A percentile compares a stretch with the other conserved stretches of the same genome.
Conservation (phyloP, 192 early-diverging fungal genomes). For the Gamsiella multidivaricata region DNA sequence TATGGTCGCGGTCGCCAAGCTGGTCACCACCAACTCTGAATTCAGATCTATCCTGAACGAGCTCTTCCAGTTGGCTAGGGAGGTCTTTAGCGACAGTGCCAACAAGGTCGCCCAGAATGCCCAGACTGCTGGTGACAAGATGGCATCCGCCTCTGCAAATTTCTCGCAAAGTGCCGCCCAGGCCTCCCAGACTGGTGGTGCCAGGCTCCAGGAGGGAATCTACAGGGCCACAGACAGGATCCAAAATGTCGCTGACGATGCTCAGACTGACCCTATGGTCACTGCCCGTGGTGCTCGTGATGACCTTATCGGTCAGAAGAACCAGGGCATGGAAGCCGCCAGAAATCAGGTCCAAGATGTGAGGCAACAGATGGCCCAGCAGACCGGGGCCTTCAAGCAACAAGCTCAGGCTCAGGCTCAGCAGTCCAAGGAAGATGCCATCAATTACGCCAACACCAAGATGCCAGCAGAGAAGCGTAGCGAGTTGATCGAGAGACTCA, state of each 20-base stretch:
- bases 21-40: conserved; percentile 53
- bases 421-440: conserved; percentile 18
- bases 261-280: conserved; percentile 15
- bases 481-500: conserved; percentile 48
- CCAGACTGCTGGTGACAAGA: not conserved
- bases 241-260: not conserved
- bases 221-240: not conserved
- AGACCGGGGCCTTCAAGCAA: conserved; percentile 9
- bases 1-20: conserved; percentile 42
- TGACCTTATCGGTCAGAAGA: not conserved
- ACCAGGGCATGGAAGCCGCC: not conserved
- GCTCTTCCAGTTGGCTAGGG: conserved; percentile 44
- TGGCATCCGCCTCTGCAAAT: conserved; percentile 11
- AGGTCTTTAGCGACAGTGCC: conserved; percentile 43
- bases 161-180: not conserved
- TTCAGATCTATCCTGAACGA: conserved; percentile 50
- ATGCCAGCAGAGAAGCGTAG: conserved; percentile 43
- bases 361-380: conserved; percentile 1
- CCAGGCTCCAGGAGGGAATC: conserved; percentile 23
- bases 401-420: conserved; percentile 2
- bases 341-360: conserved; percentile 4
- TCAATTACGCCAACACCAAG: conserved; percentile 25
- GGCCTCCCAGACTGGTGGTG: not conserved
- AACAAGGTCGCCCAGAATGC: conserved; percentile 27
- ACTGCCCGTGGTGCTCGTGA: conserved; percentile 1